phyloP scores from a whole-genome alignment of 1,284 basidiomycete species.

The Stereum hirsutum region DNA sequence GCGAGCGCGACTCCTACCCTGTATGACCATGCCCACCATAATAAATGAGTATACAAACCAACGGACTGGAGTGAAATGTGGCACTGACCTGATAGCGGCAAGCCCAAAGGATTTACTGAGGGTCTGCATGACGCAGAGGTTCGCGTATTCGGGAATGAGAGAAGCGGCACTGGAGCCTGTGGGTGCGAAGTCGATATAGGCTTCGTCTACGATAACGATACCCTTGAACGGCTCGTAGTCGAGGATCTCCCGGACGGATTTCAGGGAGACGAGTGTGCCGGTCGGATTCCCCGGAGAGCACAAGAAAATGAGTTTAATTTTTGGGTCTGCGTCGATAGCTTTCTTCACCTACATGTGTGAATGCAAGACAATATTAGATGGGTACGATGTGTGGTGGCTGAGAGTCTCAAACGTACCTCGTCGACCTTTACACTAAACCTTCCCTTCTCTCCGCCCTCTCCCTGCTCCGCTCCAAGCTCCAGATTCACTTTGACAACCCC shows the following conservation, averaged over 20 bases:
- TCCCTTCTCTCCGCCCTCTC: constrained; percentile 66
- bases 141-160: constrained; percentile 77
- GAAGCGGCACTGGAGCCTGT: constrained; percentile 55
- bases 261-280: constrained; percentile 78
- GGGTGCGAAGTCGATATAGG: constrained; percentile 91
- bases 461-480: constrained; percentile 43
- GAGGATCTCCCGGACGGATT: constrained; percentile 63
- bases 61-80: background rate
- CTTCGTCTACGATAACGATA: constrained; percentile 92
- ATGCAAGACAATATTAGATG: constrained; percentile 1
- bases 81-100: constrained; percentile 79
- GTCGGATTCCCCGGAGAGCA: constrained; percentile 99
- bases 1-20: constrained; percentile 89
- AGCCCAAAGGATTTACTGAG: constrained; percentile 95
- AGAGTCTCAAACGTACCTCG: constrained; percentile 40
- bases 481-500: constrained; percentile 78
- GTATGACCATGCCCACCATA: constrained; percentile 3
- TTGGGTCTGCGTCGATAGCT: constrained; percentile 54
- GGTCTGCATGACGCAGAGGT: constrained; percentile 92
- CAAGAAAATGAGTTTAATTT: constrained; percentile 88
- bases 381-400: background rate
- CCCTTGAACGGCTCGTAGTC: constrained; percentile 83
- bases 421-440: constrained; percentile 75
- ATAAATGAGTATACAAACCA: background rate
- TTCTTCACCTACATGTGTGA: constrained; percentile 52